Evolutionary conservation across 257 asterid species (phyloP), one percentile per base, ranked within the genome.

Genomic region (Capsicum baccatum): DNA sequence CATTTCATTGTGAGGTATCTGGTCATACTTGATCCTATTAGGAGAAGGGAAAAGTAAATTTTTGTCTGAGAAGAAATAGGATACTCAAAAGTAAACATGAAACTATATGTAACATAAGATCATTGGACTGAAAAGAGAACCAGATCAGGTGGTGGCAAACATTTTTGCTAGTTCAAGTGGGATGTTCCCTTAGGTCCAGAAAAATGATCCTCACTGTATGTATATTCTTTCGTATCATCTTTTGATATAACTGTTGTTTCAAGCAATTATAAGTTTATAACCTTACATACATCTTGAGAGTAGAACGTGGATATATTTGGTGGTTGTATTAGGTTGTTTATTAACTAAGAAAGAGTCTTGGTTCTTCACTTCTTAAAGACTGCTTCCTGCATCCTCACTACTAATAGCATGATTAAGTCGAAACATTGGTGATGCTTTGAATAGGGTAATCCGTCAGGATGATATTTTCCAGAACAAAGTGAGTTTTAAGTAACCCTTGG

Each of bases 1-100:
- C 91, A 42, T 86, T 90, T 89, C 85, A 42, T 48, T 96, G 99
- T 83, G 95, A 92, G 98, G 98, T 95, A 90, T 47, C 21, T 35
- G 11, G 7, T 47, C 8, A n/a, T 70, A 21, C 62, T 26, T 52
- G 81, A 73, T 73, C 60, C 63, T 50, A 19, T 60, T 60, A 37
- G 19, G 66, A 54, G 6, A 82, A 33, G 55, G 26, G 35, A 67
- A 39, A 48, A 9, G 2, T 54, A 10, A 3, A 17, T 47, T 13
- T 63, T 13, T 33, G 17, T 66, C 10, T 7, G 5, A 63, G 60
- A 52, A 26, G 8, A 82, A 66, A 50, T 19, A 81, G 76, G 37
- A 50, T 5, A 52, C 15, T 48, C 35, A 39, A 82, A 52, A 44
- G 42, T 5, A 66, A 39, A 48, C 37, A 80, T 42, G 17, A 80